Conservation (phyloP, 495 filamentous ascomycete species). For the Penicillium angulare region DNA sequence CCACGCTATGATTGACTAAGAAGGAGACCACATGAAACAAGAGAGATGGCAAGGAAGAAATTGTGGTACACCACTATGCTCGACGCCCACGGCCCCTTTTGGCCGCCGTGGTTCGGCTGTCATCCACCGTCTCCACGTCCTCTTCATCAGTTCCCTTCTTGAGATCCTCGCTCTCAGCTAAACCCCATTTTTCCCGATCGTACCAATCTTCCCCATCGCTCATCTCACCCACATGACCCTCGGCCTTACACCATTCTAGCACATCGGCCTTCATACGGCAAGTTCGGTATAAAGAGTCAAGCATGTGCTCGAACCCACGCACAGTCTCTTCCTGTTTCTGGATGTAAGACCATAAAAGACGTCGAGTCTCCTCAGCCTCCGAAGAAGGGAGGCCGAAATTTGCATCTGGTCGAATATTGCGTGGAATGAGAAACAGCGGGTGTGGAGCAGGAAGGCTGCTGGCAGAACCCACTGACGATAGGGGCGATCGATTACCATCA, state of each 20-base stretch:
- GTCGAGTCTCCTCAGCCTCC: slow-evolving; percentile 88
- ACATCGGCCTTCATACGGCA: slow-evolving; percentile 77
- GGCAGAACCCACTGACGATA: slow-evolving; percentile 48
- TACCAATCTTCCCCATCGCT: slow-evolving; percentile 97
- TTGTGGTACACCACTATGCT: slow-evolving; percentile 23
- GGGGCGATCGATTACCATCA: slow-evolving; percentile 33
- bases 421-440: slow-evolving; percentile 78
- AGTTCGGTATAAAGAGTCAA: slow-evolving; percentile 71
- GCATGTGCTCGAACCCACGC: slow-evolving; percentile 72
- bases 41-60: neutral
- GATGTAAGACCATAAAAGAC: slow-evolving; percentile 78
- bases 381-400: slow-evolving; percentile 74
- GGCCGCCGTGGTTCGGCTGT: slow-evolving; percentile 69
- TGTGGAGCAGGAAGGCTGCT: slow-evolving; percentile 61
- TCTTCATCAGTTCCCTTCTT: slow-evolving; percentile 93
- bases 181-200: slow-evolving; percentile 82
- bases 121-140: slow-evolving; percentile 71
- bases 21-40: neutral
- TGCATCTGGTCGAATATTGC: slow-evolving; percentile 66
- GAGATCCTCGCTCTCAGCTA: slow-evolving; percentile 69
- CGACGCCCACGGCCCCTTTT: slow-evolving; percentile 51
- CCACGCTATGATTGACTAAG: slow-evolving; percentile 22
- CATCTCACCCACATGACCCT: slow-evolving; percentile 81
- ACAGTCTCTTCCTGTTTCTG: slow-evolving; percentile 96
- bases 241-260: slow-evolving; percentile 82